These are phyloP conservation scores for Lepidium africanum DNA, from an alignment of 345 rosid genomes.

Conservation along the genomic window DNA sequence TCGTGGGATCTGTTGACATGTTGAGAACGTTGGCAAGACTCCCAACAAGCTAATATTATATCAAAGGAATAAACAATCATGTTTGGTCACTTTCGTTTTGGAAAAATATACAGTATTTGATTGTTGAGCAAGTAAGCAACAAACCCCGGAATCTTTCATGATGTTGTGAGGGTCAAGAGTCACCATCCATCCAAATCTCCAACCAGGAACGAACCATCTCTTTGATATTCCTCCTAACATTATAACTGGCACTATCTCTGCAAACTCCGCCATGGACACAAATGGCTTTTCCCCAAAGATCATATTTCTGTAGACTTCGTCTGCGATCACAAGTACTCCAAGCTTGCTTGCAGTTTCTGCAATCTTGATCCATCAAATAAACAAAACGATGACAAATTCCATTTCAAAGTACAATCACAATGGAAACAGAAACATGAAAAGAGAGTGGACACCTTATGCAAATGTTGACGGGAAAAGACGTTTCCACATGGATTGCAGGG, in stretches of 20 bases:
- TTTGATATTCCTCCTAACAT: conserved; percentile 50
- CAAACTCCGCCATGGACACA: conserved; percentile 44
- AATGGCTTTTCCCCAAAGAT: conserved; percentile 40
- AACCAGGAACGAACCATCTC: conserved; percentile 51
- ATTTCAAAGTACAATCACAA: background rate
- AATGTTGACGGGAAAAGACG: conserved; percentile 37
- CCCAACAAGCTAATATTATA: background rate
- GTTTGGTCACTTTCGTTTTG: too few species aligned
- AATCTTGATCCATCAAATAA: conserved; percentile 24
- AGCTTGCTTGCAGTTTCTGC: conserved; percentile 51
- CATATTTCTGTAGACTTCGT: conserved; percentile 42
- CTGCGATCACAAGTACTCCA: conserved; percentile 43
- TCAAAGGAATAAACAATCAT: background rate
- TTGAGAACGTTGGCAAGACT: conserved; percentile 13
- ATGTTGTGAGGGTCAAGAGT: conserved; percentile 32
- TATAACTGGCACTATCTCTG: conserved; percentile 41
- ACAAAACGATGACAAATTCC: background rate
- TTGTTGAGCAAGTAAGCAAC: background rate
- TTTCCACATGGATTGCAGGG: conserved; percentile 55
- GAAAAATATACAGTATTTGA: background rate
- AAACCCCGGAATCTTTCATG: conserved; percentile 32
- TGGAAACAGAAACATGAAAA: background rate
- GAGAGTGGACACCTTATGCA: conserved; percentile 26
- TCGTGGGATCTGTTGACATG: conserved; percentile 30
- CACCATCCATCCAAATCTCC: conserved; percentile 55